Evolutionary conservation across 2,329 filamentous ascomycete species (phyloP), one percentile per base, ranked within the genome.

Genomic region (Plectosphaerella cucumerina): DNA sequence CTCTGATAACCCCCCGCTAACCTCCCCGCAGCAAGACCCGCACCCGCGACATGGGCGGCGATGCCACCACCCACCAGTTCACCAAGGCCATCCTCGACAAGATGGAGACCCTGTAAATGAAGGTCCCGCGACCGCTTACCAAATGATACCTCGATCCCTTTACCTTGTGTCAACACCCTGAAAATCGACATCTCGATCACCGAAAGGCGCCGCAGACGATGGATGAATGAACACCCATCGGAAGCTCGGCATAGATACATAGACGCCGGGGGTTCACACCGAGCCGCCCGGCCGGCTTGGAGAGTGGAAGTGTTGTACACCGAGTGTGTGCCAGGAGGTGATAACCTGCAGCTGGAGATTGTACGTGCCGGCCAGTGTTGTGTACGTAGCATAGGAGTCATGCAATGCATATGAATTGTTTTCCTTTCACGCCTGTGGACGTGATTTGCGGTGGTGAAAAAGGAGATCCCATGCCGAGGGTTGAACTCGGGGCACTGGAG

Each of bases 1-100:
- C 17, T 5, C 3, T n/a, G 11, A 39, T 14, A n/a, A 3, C 8
- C 31, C 31, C 31, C 31, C 56, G 76, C 83, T 64, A 84, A 67
- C 54, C 44, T 52, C 57, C 22, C n/a, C 52, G 66, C 62, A 94
- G 91, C 70, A 86, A 90, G 75, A 80, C 84, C 66, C 87, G 92
- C 71, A 99, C 94, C 58, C 87, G 88, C 65, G 94, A 99, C 69
- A 97, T 99, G 94, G 93, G 93, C 68, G 94, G 94, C 70, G 77
- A 86, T 59, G 84, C 84, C 66, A 90, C 88, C 63, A 99, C 93
- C 58, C 85, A 97, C 74, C 86, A 97, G 72, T 99, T 97, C 78
- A 97, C 94, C 65, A 82, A 87, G 65, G 92, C 94, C 63, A 89
- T 99, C 67, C 81, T 99, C 67, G 84, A 92, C 78, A 90, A 94